Base-by-base conservation (phyloP, 306 rosid species). In the Prunus fruticosa region DNA sequence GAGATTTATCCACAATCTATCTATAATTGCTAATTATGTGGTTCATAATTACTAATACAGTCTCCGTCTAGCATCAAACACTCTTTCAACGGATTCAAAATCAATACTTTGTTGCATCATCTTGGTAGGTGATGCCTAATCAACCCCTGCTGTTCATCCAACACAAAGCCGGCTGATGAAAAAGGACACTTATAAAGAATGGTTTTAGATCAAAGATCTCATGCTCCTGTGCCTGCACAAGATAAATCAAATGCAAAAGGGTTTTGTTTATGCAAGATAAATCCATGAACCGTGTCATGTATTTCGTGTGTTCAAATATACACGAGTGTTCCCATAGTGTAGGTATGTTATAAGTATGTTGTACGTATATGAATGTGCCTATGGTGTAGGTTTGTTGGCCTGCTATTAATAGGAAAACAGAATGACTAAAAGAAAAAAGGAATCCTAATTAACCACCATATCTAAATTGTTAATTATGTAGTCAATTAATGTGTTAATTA, bases 221-320 rank as follows among this genome's bases (percentile, higher is more conserved):
- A 63, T 92, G 90, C 69, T 92, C 99, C 74, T 89, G 95, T 68
- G 97, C 97, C 99, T 95, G 97, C 86, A 85, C 19, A 57, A 18
- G 2, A 46, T 16, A 47, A 77, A 63, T 67, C 78, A 85, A 71
- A 45, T 51, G 71, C 51, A 54, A 53, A 62, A 68, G 11, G 47
- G 5, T 46, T 45, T 46, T 12, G 58, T 18, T 53, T 75, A 64
- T 62, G 30, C 57, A 69, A 22, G 41, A 16, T n/a, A n/a, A n/a
- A n/a, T 30, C 32, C 38, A 32, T 32, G 38, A 32, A 32, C 38
- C 5, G 38, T 32, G 38, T 95, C 99, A 63, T 92, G 90, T 32
- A 6, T 32, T 66, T 92, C 97, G 70, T 89, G 95, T 68, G 97
- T 28, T 76, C 71, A 95, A 84, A 78, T 95, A 32, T 32, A 5